phyloP scores from a whole-genome alignment of 305 asterid species.

The Ajuga reptans region DNA sequence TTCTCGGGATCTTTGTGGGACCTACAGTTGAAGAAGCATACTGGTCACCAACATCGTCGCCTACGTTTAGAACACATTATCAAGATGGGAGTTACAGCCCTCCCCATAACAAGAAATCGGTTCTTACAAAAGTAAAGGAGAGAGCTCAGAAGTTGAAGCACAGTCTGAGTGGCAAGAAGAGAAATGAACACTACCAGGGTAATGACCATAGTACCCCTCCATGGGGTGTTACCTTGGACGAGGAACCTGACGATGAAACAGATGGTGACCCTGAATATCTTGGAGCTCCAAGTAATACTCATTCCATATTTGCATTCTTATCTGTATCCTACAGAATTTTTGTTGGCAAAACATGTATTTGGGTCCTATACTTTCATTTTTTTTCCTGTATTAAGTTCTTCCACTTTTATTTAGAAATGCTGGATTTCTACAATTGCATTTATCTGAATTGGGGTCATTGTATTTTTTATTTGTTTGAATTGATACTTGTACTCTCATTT shows the following conservation, averaged over 20 bases:
- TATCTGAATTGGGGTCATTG: background rate
- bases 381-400: background rate
- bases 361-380: background rate
- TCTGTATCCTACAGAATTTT: background rate
- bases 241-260: constrained; percentile 31
- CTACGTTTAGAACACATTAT: constrained; percentile 31
- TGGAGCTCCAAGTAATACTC: constrained; percentile 85
- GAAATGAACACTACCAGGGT: constrained; percentile 28
- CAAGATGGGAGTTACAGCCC: constrained; percentile 43
- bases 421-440: background rate
- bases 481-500: background rate
- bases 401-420: background rate
- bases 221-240: constrained; percentile 41
- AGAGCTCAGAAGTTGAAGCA: constrained; percentile 60
- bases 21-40: constrained; percentile 29
- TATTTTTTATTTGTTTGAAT: too few relatives aligned
- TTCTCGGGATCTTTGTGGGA: background rate
- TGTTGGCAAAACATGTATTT: background rate
- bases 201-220: constrained; percentile 31
- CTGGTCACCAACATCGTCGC: constrained; percentile 33
- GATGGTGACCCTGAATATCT: constrained; percentile 73
- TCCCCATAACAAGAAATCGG: constrained; percentile 45
- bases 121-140: constrained; percentile 72
- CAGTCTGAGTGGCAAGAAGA: constrained; percentile 53
- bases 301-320: background rate